Evolutionary conservation across 345 rosid species (phyloP).

Genomic region (Hibiscus tridactylites): DNA sequence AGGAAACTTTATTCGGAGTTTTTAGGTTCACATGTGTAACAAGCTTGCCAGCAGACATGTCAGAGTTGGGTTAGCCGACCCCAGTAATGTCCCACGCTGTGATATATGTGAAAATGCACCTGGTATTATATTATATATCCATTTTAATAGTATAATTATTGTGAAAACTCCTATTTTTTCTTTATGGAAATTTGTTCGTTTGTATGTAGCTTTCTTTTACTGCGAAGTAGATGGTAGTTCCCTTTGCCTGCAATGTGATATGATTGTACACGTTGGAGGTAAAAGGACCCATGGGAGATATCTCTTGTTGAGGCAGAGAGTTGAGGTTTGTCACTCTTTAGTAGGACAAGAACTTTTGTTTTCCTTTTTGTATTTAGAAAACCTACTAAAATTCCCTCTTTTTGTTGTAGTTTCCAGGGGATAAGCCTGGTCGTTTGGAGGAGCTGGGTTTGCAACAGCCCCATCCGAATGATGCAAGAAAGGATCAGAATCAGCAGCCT

Average conservation of each 20-base stretch:
- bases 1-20: neutral
- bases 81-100: conserved; percentile 67
- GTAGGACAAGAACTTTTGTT: neutral
- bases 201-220: conserved; percentile 67
- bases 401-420: conserved; percentile 67
- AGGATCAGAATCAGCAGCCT: conserved; percentile 32
- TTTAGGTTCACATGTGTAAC: conserved; percentile 79
- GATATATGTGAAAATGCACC: conserved; percentile 85
- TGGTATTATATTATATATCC: conserved; percentile 36
- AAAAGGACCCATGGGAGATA: conserved; percentile 72
- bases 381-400: conserved; percentile 4
- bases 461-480: conserved; percentile 26
- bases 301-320: conserved; percentile 69
- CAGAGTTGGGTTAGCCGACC: conserved; percentile 67
- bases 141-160: neutral
- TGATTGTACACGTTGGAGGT: conserved; percentile 84
- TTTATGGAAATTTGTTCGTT: conserved; percentile 16
- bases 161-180: neutral
- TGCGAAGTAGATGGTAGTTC: conserved; percentile 85
- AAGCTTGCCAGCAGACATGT: conserved; percentile 85
- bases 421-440: conserved; percentile 38
- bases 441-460: conserved; percentile 28
- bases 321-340: conserved; percentile 51
- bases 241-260: conserved; percentile 85
- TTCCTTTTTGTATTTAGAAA: neutral